Percentiles rank a stretch among this genome's conserved stretches.
These are phyloP conservation scores for Miscanthus lutarioriparius DNA, from an alignment of 176 grass and related monocot genomes.

Conservation along the genomic window DNA sequence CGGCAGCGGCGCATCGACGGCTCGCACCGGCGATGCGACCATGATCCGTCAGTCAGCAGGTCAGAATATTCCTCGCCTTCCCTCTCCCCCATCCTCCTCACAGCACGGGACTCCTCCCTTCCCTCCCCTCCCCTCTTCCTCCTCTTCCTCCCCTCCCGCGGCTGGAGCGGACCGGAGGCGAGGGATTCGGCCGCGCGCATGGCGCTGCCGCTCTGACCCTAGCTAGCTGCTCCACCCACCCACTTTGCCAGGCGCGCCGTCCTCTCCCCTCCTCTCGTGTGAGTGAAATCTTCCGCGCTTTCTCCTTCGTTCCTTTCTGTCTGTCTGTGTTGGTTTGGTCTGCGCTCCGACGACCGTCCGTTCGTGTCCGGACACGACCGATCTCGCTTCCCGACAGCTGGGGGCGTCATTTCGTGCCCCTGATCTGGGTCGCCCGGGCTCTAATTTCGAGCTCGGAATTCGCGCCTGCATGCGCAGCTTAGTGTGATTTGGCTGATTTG, in stretches of 20 bases:
- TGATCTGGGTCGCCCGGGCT: conserved; percentile 16
- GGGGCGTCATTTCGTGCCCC: background rate
- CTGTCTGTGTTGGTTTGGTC: background rate
- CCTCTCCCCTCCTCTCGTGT: background rate
- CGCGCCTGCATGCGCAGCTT: background rate
- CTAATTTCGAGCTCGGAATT: background rate
- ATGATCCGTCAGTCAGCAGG: background rate
- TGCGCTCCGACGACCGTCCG: background rate
- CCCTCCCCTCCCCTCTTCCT: background rate
- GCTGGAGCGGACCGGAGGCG: background rate
- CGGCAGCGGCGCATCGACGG: background rate
- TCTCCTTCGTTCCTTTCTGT: background rate
- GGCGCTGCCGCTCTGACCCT: conserved; percentile 34
- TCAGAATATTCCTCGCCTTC: conserved; percentile 49
- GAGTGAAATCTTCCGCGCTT: background rate
- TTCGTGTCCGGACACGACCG: background rate
- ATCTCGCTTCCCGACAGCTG: background rate
- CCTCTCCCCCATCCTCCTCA: background rate
- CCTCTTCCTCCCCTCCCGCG: background rate
- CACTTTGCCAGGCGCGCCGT: background rate
- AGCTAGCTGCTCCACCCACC: background rate
- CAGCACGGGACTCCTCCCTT: background rate
- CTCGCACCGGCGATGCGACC: background rate
- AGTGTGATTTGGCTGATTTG: background rate
- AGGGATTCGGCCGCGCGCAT: conserved; percentile 13